Evolutionary conservation across 2,329 filamentous ascomycete species (phyloP).

Genomic region (Fusarium stilboides): DNA sequence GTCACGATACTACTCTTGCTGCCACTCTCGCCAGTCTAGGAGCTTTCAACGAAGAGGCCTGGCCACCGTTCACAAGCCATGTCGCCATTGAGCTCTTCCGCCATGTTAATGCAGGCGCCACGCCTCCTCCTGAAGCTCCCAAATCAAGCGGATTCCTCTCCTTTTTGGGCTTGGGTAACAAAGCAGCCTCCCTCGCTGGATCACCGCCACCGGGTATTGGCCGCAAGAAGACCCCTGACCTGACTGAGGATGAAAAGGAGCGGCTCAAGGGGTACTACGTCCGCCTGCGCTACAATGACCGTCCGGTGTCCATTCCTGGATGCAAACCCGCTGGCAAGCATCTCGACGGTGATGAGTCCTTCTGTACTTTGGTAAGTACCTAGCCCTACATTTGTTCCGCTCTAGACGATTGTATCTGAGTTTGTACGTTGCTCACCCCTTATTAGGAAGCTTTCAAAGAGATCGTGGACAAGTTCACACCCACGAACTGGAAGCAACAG

Average conservation of each 20-base stretch:
- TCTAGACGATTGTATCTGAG: background rate
- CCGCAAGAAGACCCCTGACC: constrained; percentile 70
- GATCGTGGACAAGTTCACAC: constrained; percentile 92
- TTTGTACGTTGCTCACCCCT: constrained; percentile 25
- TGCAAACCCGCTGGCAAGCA: constrained; percentile 85
- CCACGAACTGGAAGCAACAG: constrained; percentile 78
- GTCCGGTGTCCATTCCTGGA: constrained; percentile 84
- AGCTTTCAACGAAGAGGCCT: constrained; percentile 79
- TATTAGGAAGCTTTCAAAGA: constrained; percentile 88
- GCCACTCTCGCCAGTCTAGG: constrained; percentile 84
- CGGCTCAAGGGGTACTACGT: constrained; percentile 86
- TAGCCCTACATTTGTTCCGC: background rate
- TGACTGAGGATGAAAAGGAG: constrained; percentile 71
- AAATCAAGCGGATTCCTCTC: constrained; percentile 46
- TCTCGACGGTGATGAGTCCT: constrained; percentile 85
- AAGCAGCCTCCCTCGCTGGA: constrained; percentile 42
- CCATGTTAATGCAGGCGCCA: constrained; percentile 57
- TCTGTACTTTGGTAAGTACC: constrained; percentile 84
- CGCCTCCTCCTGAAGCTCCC: constrained; percentile 11
- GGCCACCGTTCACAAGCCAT: constrained; percentile 95
- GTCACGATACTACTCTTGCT: constrained; percentile 94
- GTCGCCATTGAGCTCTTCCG: constrained; percentile 93
- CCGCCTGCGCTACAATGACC: constrained; percentile 91
- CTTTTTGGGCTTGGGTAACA: constrained; percentile 46
- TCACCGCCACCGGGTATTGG: constrained; percentile 66